Percentiles rank a stretch among this genome's conserved stretches.
Evolutionary conservation across 2,329 filamentous ascomycete genomes (phyloP).

Genomic region (Sclerotinia sclerotiorum): DNA sequence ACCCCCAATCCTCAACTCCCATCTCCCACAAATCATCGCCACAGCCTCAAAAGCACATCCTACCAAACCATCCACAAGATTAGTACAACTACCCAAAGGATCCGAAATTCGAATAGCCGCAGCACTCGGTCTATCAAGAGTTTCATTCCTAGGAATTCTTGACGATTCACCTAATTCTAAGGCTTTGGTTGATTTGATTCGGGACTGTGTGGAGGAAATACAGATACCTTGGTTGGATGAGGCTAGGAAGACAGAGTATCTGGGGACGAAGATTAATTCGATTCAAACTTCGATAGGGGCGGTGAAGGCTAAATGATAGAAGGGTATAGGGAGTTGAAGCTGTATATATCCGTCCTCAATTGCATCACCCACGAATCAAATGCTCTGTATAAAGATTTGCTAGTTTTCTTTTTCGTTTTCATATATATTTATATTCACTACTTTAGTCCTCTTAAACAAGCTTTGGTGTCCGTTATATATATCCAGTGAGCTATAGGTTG

Average conservation of each 20-base stretch:
- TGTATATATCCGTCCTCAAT: neutral
- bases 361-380: too few relatives aligned
- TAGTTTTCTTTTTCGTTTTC: neutral
- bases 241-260: constrained; percentile 42
- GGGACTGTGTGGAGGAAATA: constrained; percentile 52
- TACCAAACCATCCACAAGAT: constrained; percentile 47
- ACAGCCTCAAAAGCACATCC: constrained; percentile 49
- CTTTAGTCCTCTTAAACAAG: neutral
- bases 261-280: constrained; percentile 50
- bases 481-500: too few relatives aligned
- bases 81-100: constrained; percentile 62
- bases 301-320: neutral
- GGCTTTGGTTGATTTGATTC: constrained; percentile 57
- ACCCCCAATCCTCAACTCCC: constrained; percentile 57
- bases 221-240: constrained; percentile 58
- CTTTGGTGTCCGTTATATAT: too few relatives aligned
- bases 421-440: neutral
- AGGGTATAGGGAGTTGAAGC: too few relatives aligned
- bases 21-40: constrained; percentile 57
- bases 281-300: constrained; percentile 41
- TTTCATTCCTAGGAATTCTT: constrained; percentile 62
- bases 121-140: constrained; percentile 60
- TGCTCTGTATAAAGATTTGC: neutral
- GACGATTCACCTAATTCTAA: constrained; percentile 56
- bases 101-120: constrained; percentile 58